phyloP scores from a whole-genome alignment of 192 early-diverging fungal species.

The Linnemannia schmuckeri region DNA sequence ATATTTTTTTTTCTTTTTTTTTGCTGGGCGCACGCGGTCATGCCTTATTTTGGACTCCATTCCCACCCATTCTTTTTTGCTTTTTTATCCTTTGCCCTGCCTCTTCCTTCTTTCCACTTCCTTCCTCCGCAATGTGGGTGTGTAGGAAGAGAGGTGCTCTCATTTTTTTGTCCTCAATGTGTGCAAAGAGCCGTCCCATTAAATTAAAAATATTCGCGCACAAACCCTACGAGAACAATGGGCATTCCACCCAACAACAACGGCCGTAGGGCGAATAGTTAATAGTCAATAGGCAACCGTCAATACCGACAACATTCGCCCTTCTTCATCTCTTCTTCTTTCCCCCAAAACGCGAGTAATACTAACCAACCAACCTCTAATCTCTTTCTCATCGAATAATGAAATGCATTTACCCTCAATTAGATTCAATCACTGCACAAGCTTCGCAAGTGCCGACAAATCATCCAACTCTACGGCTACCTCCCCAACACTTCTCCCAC shows the following conservation, averaged over 20 bases:
- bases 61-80: not conserved
- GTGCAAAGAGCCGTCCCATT: not conserved
- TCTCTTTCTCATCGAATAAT: too few relatives aligned
- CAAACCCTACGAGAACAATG: not conserved
- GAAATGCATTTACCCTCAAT: not conserved
- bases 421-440: slow-evolving; percentile 55
- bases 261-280: not conserved
- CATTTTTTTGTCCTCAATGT: not conserved
- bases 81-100: slow-evolving; percentile 3
- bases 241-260: not conserved
- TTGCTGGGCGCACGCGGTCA: slow-evolving; percentile 8
- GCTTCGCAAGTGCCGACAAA: slow-evolving; percentile 47
- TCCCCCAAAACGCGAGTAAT: not conserved
- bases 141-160: slow-evolving; percentile 2
- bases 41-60: slow-evolving; percentile 48
- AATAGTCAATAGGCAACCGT: not conserved
- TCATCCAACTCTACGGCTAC: slow-evolving; percentile 55
- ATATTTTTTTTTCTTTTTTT: not conserved
- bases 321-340: not conserved
- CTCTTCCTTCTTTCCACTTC: too few relatives aligned
- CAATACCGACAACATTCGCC: not conserved
- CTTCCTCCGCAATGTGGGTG: not conserved
- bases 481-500: slow-evolving; percentile 35
- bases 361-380: not conserved
- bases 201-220: slow-evolving; percentile 12